Base-by-base conservation (phyloP, 208 protist species). In the Strigomonas culicis region DNA sequence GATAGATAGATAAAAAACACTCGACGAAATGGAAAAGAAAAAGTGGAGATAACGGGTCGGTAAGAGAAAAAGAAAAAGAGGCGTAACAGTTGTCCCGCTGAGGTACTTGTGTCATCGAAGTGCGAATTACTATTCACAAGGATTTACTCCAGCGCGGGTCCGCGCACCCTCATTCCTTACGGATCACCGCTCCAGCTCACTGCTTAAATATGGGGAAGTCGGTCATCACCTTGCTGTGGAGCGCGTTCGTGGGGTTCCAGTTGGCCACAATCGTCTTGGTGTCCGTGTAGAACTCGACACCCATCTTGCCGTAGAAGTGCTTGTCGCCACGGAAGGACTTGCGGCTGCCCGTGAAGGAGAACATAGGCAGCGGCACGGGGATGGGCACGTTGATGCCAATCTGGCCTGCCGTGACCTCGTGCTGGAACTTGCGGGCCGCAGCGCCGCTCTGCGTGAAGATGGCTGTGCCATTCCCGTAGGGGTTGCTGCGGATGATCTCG, bases 181-280 rank as follows among this genome's bases (percentile, higher is more conserved):
- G n/a, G n/a, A n/a, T n/a, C n/a, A n/a, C n/a, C n/a, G n/a, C n/a
- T n/a, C n/a, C n/a, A n/a, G 39, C 49, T 55, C 27, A 58, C 52
- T 58, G 52, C 52, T 58, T 58, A 22, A 58, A 58, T 4, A 58
- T 58, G 52, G 52, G 52, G 30, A 58, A 58, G 52, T 58, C 52
- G 13, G 52, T 58, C 52, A 58, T 58, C 24, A 58, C 52, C 30
- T 58, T 58, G 52, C 52, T 58, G 24, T 58, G 21, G 6, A 21
- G 21, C 17, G 52, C 52, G 31, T 58, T 58, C 6, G 21, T 58
- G 21, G 52, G 52, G 52, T 58, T 58, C 52, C 52, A 58, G 52
- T 36, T 58, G 52, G 52, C 21, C n/a, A 58, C 52, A 58, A 58
- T 58, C 22, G 52, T 58, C 52, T 58, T 58, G 52, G 30, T 36